Conservation (phyloP, 106 monocot species). For the Allium fistulosum region DNA sequence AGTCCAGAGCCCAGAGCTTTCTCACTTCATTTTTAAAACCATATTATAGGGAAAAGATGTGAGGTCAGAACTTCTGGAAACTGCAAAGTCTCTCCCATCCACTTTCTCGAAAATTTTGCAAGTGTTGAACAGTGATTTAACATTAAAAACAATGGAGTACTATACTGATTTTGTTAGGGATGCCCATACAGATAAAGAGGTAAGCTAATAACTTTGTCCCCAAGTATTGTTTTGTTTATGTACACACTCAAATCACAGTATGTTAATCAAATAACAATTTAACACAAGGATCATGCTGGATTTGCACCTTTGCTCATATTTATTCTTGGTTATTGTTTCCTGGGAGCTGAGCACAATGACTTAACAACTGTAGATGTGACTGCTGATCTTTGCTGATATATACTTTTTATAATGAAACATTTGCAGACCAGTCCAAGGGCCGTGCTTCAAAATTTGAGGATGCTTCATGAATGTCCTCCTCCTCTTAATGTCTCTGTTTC, state of each 20-base stretch:
- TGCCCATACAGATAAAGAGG: constrained; percentile 88
- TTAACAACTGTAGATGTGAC: neutral
- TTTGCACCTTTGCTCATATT: too few relatives aligned
- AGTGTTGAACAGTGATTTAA: constrained; percentile 50
- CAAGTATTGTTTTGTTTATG: neutral
- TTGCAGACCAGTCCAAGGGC: constrained; percentile 44
- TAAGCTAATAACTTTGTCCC: constrained; percentile 3
- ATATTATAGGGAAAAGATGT: constrained; percentile 73
- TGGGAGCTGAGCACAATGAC: too few relatives aligned
- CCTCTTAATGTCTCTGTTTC: constrained; percentile 57
- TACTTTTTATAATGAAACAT: constrained; percentile 1
- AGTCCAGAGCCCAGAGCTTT: too few relatives aligned
- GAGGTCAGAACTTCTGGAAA: constrained; percentile 74
- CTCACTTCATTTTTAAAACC: too few relatives aligned
- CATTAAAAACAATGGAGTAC: constrained; percentile 72
- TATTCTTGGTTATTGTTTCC: too few relatives aligned
- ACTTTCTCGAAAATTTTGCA: constrained; percentile 66
- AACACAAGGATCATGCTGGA: too few relatives aligned
- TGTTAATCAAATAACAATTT: too few relatives aligned
- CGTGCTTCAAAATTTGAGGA: constrained; percentile 62
- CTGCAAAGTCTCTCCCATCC: constrained; percentile 78
- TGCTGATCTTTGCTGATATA: neutral
- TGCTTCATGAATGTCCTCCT: constrained; percentile 67
- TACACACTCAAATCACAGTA: neutral
- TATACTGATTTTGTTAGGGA: constrained; percentile 88